Conservation (phyloP, 768 basidiomycete species). For the Boletus reticulatus region DNA sequence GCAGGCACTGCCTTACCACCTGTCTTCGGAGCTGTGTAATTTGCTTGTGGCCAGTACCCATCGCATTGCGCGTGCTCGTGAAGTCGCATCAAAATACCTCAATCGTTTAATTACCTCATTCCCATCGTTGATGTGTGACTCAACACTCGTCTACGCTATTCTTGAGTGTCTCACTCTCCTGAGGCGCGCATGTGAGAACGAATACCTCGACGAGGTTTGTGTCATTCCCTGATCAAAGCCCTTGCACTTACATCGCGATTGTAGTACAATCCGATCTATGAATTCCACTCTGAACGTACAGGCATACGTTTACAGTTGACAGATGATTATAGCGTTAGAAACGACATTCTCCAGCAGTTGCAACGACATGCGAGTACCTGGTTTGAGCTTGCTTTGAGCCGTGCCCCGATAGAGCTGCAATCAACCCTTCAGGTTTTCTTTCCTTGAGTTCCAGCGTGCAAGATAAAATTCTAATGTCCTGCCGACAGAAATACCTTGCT, state of each 20-base stretch:
- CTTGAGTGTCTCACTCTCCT: slow-evolving; percentile 90
- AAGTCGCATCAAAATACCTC: slow-evolving; percentile 79
- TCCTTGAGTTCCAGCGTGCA: background rate
- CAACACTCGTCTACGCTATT: slow-evolving; percentile 81
- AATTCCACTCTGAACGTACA: slow-evolving; percentile 76
- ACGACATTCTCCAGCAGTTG: slow-evolving; percentile 76
- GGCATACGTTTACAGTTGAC: slow-evolving; percentile 76
- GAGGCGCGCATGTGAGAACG: slow-evolving; percentile 85
- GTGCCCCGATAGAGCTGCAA: slow-evolving; percentile 90
- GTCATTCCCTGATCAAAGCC: background rate
- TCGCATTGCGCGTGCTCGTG: slow-evolving; percentile 76
- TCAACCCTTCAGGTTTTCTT: slow-evolving; percentile 79
- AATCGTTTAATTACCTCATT: slow-evolving; percentile 86
- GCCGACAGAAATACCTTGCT: slow-evolving; percentile 81
- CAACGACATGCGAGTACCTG: slow-evolving; percentile 74
- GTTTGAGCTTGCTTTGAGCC: slow-evolving; percentile 83
- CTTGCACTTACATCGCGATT: background rate
- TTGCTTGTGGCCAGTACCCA: slow-evolving; percentile 81
- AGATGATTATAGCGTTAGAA: slow-evolving; percentile 82
- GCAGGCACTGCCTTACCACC: slow-evolving; percentile 67
- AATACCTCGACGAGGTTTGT: slow-evolving; percentile 84
- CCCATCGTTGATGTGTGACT: slow-evolving; percentile 92
- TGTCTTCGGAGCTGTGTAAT: slow-evolving; percentile 72
- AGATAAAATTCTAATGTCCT: background rate
- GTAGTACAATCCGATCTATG: slow-evolving; percentile 86